Evolutionary conservation across 31 red algal species (phyloP).

Genomic region (Asparagopsis taxiformis): DNA sequence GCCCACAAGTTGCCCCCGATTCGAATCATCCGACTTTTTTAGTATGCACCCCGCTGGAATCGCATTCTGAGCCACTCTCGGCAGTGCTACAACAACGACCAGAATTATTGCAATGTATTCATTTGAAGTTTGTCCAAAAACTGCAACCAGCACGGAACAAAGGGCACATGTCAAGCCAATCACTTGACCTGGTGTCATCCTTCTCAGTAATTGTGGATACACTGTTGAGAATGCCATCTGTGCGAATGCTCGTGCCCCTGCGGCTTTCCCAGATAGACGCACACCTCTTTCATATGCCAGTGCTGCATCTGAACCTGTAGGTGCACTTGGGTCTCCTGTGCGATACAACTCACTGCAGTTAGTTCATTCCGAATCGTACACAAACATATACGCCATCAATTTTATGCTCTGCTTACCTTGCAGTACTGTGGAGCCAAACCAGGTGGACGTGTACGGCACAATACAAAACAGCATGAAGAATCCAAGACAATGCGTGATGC

Average conservation of each 20-base stretch:
- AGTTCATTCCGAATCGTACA: too few species aligned
- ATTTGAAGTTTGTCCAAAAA: conserved; percentile 14
- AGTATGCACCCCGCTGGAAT: conserved; percentile 47
- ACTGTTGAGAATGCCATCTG: conserved; percentile 45
- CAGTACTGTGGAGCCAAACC: conserved; percentile 63
- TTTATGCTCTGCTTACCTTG: too few species aligned
- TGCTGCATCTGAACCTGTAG: conserved; percentile 23
- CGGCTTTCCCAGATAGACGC: conserved; percentile 35
- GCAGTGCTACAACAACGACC: conserved; percentile 27
- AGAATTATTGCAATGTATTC: conserved; percentile 10
- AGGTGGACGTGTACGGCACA: conserved; percentile 57
- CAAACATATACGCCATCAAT: too few species aligned
- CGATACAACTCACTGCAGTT: too few species aligned
- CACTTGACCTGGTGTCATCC: conserved; percentile 16
- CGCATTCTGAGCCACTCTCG: conserved; percentile 50
- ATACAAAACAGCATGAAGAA: conserved; percentile 64
- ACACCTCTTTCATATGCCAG: conserved; percentile 41
- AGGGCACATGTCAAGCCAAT: conserved; percentile 32
- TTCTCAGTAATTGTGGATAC: conserved; percentile 43
- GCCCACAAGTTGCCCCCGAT: conserved; percentile 51
- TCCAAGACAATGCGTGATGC: conserved; percentile 34
- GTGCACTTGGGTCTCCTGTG: too few species aligned
- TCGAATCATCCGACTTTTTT: conserved; percentile 24
- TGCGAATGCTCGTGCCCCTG: conserved; percentile 20
- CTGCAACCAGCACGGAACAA: conserved; percentile 25